These are phyloP conservation scores for Neurospora sp. DNA, from an alignment of 2,329 filamentous ascomycete species.

Conservation along the genomic window DNA sequence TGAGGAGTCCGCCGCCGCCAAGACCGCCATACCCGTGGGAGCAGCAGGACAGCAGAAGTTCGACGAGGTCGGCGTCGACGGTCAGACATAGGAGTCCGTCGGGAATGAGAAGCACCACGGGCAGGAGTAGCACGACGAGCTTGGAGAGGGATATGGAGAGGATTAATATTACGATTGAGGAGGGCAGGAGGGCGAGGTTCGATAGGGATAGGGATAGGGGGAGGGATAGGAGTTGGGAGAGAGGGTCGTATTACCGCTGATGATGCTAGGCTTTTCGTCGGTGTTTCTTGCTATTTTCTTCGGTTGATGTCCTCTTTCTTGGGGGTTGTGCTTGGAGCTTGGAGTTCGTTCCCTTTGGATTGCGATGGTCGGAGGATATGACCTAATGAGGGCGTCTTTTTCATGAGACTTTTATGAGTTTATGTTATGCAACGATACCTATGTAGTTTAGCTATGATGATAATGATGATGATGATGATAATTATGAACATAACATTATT, in stretches of 20 bases:
- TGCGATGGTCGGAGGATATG: background rate
- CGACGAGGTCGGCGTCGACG: background rate
- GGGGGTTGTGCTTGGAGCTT: background rate
- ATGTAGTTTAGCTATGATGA: background rate
- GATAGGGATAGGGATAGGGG: background rate
- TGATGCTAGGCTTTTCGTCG: background rate
- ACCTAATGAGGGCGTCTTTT: background rate
- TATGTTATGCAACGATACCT: background rate
- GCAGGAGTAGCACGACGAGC: background rate
- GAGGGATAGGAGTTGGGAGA: background rate
- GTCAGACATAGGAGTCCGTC: background rate
- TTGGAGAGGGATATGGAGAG: slow-evolving; percentile 5
- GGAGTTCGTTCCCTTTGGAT: background rate
- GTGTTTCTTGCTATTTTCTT: background rate
- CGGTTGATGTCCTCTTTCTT: background rate
- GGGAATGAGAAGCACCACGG: background rate
- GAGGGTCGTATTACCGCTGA: background rate
- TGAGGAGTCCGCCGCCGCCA: slow-evolving; percentile 22
- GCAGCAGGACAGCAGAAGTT: slow-evolving; percentile 21
- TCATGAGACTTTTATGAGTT: background rate
- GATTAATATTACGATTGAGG: slow-evolving; percentile 7
- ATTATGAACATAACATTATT: background rate
- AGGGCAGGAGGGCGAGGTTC: slow-evolving; percentile 2
- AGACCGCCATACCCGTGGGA: slow-evolving; percentile 19
- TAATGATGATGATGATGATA: background rate